Base-by-base conservation (phyloP, 306 rosid species). In the Corylus americana region DNA sequence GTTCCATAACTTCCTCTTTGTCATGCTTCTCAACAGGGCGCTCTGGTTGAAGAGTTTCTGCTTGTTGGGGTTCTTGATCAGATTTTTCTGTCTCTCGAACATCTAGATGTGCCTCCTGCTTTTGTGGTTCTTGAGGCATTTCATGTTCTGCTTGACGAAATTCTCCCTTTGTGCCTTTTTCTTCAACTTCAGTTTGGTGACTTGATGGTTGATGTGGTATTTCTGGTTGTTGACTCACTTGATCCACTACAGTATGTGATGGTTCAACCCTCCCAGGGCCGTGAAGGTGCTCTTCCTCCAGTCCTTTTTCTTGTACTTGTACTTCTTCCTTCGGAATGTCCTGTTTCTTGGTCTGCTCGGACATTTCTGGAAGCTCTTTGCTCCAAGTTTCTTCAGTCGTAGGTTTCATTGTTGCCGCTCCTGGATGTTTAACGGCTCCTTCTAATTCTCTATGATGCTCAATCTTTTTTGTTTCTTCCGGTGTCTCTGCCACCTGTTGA, bases 261-360 rank as follows among this genome's bases (percentile, higher is more conserved):
- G 45, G 45, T 42, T 42, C 45, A 42, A 6, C 45, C 45, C 45
- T 42, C 45, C 7, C 45, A 5, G 45, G 7, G 45, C 8, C 45
- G 45, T 42, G 45, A 42, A 42, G 7, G 45, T 42, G 45, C 6
- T 42, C 45, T 6, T 42, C 45, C 2, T 53, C 48, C 75, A 68
- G 55, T 4, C 73, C 76, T 66, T 39, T 74, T 78, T 75, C 64
- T 10, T 71, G 45, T 27, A 39, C 63, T 58, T 48, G 45, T 27
- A 39, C 63, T 58, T 48, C 74, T 45, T 10, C 55, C 57, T 53
- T 61, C 29, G 74, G 64, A 70, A 53, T 80, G 59, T 67, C 47
- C 42, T 76, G 55, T 35, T 76, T 64, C 78, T 75, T 75, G 35
- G 17, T 79, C 71, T 81, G 70, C 39, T 73, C 64, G 73, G 80